Evolutionary conservation across 345 rosid species (phyloP), one percentile per base, ranked within the genome.

Genomic region (Lepidium didymum): DNA sequence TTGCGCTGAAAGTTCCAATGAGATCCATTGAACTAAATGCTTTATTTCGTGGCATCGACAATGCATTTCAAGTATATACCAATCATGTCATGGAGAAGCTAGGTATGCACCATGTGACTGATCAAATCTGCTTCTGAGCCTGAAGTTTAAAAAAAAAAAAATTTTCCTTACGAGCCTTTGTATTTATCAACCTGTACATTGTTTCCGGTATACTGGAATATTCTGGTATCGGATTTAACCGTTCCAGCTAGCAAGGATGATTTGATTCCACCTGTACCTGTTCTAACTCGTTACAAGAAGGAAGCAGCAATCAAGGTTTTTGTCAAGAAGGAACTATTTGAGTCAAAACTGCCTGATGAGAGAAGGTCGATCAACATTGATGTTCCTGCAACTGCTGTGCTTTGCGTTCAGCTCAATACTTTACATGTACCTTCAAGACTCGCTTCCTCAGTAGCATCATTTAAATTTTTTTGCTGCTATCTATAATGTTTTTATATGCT

Each of bases 311-410:
- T 91, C 76, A 94, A 94, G 76, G 96, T 86, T 51, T 90, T 94
- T 77, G 96, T 91, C 37, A 94, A 87, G 81, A 94, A 94, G 87
- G 99, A 94, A 67, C 79, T 91, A 51, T 91, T 88, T 66, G 99
- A 94, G 52, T 80, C 94, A 64, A 83, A 78, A 85, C 75, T 72
- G 44, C 86, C 83, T 58, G 90, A 86, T 43, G 95, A 88, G 79
- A 85, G 82, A 81, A 86, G 84, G 78, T 79, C 95, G 7, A 81
- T 74, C 27, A 89, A 80, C 50, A 76, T 91, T 49, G 78, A 71
- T 78, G 85, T 81, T 67, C 88, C 77, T 54, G 78, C 92, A 11
- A 90, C 95, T 11, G 64, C 84, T 63, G 69, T 79, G 46, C 88
- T 93, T 8, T 93, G 99, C 67, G 97, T 91, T 71, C 99, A 86